Evolutionary conservation across 352 stramenopile genomes (phyloP).

Genomic region (Saprolegnia parasitica): DNA sequence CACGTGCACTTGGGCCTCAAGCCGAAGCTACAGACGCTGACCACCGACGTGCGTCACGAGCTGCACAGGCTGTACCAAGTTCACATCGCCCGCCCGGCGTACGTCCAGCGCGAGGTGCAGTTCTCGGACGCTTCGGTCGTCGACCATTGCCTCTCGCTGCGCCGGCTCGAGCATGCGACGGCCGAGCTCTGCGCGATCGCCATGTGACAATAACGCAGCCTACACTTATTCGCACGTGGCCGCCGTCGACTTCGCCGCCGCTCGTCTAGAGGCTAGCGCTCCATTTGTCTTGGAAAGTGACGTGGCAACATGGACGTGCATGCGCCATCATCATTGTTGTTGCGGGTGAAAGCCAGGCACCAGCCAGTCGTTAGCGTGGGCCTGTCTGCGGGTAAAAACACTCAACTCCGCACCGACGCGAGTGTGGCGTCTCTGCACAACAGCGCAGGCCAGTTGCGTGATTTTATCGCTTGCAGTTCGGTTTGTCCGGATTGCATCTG

Average conservation of each 20-base stretch:
- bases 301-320: too few relatives aligned
- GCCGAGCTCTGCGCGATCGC: background rate
- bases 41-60: background rate
- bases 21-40: background rate
- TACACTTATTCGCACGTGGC: background rate
- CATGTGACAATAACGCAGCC: background rate
- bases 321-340: too few relatives aligned
- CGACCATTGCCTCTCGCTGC: constrained; percentile 3
- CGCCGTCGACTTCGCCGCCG: too few relatives aligned
- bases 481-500: background rate
- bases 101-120: background rate
- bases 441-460: background rate
- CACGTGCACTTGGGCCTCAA: background rate
- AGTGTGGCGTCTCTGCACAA: background rate
- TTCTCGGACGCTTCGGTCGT: background rate
- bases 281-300: too few relatives aligned
- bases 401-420: background rate
- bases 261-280: too few relatives aligned
- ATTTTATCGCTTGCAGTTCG: constrained; percentile 1
- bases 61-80: too few relatives aligned
- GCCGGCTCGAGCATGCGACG: background rate
- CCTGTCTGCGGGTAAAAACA: constrained; percentile 1
- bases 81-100: background rate
- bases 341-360: too few relatives aligned
- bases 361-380: background rate